Base-by-base conservation (phyloP, 805 yeast species). In the Torulaspora quercuum region DNA sequence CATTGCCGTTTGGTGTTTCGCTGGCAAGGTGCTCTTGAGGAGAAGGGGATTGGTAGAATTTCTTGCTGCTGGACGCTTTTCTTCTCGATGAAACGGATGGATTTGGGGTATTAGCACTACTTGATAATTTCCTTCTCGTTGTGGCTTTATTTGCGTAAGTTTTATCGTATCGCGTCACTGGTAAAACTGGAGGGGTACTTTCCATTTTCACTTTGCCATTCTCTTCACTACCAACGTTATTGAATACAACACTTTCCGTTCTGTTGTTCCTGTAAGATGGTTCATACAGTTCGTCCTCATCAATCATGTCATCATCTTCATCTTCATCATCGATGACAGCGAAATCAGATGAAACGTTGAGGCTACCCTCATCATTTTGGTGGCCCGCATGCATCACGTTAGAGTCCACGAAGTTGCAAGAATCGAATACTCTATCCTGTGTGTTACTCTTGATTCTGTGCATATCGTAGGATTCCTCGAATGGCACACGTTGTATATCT, bases 201-300 rank as follows among this genome's bases (percentile, higher is more conserved):
- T 34, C 32, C 12, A 11, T 7, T 17, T 21, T 28, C 14, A 15
- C 11, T 14, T 28, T 17, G 13, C 21, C 19, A 10, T 20, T 26
- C 8, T 28, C 37, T 11, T 22, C 26, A 6, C 12, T 15, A 14
- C 38, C 30, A 20, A 34, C 35, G 10, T 35, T 37, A 16, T 44
- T 41, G 25, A 39, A 36, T 1, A 51, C 51, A 18, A 42, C 33
- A 28, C 45, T 46, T 23, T 39, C 37, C 26, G 42, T 45, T 27
- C 51, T 32, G 25, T 28, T 35, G 25, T 27, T 36, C 25, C 45
- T 29, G 15, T 33, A 23, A 9, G 47, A 39, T 11, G 41, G 37
- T 24, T 52, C 47, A 28, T 45, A 46, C 19, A 50, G 25, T 21
- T 49, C 50, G 27, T 52, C 57, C 18, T 48, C 55, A 11, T 37